These are phyloP conservation scores for Penicillium sp. DNA, from an alignment of 2,329 filamentous ascomycete species.

Conservation along the genomic window DNA sequence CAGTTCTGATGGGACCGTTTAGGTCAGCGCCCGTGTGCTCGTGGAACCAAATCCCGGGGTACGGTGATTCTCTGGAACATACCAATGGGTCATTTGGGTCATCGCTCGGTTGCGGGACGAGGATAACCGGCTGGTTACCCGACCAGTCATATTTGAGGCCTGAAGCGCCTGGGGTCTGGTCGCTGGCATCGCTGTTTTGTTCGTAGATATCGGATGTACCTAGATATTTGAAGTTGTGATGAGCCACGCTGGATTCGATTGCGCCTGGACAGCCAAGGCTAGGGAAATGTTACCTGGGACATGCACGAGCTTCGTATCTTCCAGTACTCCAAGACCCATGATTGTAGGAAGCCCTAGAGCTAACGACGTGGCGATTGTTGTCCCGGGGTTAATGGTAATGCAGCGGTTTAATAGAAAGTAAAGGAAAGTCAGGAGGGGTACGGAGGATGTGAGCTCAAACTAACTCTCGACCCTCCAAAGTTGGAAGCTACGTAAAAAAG, in stretches of 20 bases:
- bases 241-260: background rate
- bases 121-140: slow-evolving; percentile 68
- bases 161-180: slow-evolving; percentile 36
- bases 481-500: background rate
- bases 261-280: background rate
- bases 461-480: background rate
- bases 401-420: background rate
- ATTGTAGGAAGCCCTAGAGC: background rate
- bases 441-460: background rate
- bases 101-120: slow-evolving; percentile 87
- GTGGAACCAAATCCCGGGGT: background rate
- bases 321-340: slow-evolving; percentile 73
- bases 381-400: background rate
- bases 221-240: slow-evolving; percentile 13
- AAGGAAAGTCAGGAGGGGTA: background rate
- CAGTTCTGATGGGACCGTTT: slow-evolving; percentile 60
- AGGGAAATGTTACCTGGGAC: slow-evolving; percentile 65
- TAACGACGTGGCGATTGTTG: background rate
- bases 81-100: slow-evolving; percentile 86
- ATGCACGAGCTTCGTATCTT: slow-evolving; percentile 64
- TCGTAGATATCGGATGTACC: slow-evolving; percentile 61
- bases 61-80: slow-evolving; percentile 41
- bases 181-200: slow-evolving; percentile 47
- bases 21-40: background rate
- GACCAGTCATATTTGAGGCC: slow-evolving; percentile 71